Evolutionary conservation across 441 rosid genomes (phyloP), one percentile per base, ranked within the genome.

Genomic region (Adansonia madagascariensis): DNA sequence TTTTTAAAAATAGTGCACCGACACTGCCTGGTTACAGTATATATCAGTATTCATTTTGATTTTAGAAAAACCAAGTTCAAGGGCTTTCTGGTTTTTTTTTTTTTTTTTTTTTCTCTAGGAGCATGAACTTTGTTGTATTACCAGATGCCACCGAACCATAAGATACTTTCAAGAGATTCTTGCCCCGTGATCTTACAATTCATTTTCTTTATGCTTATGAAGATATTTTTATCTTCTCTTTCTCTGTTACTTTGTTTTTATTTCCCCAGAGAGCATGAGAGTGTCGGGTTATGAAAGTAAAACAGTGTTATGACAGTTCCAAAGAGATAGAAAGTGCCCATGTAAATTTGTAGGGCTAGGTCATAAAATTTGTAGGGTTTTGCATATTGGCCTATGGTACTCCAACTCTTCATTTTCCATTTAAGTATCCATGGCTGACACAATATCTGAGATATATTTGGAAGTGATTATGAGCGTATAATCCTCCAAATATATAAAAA

Each of bases 121-220:
- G 71, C 75, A 69, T 50, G 84, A 80, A 88, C 80, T 52, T 52
- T 31, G 24, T 52, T 24, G 73, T 17, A 49, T 35, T 64, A 67
- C 77, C 80, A 63, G 84, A 76, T 80, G 70, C 81, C 77, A 77
- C 84, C 81, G 75, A 81, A 82, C 78, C n/a, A 18, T 73, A 74
- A 78, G 62, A 84, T 80, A 68, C 69, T 78, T 85, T 82, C 88
- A 72, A 83, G 82, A 84, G 86, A 86, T 88, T 83, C 90, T 82
- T 82, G 82, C 80, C 89, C 89, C 91, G 92, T 91, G 97, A 90
- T 66, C 22, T 22, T 79, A 82, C 82, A 85, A 81, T 86, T 81
- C 64, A 56, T 72, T 75, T 75, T 74, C 63, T 73, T 79, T 31
- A 82, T 77, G 60, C 41, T 35, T 71, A 72, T 75, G 67, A 71